These are phyloP conservation scores for Angomonas deanei DNA, from an alignment of 208 protist species.

Conservation along the genomic window DNA sequence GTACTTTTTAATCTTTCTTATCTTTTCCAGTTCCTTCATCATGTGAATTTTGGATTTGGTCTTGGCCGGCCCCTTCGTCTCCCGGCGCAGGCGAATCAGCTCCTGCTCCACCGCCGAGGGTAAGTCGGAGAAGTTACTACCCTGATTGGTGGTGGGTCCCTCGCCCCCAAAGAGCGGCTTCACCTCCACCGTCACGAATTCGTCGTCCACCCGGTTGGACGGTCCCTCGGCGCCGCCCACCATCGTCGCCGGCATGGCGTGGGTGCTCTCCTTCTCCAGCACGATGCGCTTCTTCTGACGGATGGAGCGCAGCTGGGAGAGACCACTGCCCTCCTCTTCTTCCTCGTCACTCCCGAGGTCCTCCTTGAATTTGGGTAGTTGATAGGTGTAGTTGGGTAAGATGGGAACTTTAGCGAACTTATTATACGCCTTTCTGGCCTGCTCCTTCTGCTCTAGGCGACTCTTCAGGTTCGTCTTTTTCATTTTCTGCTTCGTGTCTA, in stretches of 20 bases:
- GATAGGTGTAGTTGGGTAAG: conserved; percentile 81
- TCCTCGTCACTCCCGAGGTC: conserved; percentile 21
- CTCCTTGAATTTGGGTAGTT: conserved; percentile 41
- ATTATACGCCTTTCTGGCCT: conserved; percentile 82
- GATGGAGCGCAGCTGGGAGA: neutral
- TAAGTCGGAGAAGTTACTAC: conserved; percentile 75
- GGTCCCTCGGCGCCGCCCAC: conserved; percentile 3
- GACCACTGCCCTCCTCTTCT: conserved; percentile 6
- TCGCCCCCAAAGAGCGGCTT: conserved; percentile 48
- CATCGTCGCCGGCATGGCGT: conserved; percentile 64
- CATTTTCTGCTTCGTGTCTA: conserved; percentile 71
- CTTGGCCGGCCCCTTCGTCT: conserved; percentile 62
- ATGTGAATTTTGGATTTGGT: conserved; percentile 68
- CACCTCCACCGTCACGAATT: conserved; percentile 69
- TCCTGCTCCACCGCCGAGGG: conserved; percentile 70
- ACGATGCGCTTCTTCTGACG: conserved; percentile 13
- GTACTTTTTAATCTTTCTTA: conserved; percentile 83
- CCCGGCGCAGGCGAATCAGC: conserved; percentile 56
- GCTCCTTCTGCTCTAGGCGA: conserved; percentile 72
- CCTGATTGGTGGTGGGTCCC: conserved; percentile 26
- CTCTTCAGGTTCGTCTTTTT: conserved; percentile 56
- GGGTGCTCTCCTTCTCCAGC: conserved; percentile 28
- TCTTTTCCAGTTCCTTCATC: conserved; percentile 86
- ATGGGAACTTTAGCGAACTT: conserved; percentile 81
- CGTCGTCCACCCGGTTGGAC: conserved; percentile 24